Conservation (phyloP, 2,329 filamentous ascomycete species). For the Pyricularia sp. region DNA sequence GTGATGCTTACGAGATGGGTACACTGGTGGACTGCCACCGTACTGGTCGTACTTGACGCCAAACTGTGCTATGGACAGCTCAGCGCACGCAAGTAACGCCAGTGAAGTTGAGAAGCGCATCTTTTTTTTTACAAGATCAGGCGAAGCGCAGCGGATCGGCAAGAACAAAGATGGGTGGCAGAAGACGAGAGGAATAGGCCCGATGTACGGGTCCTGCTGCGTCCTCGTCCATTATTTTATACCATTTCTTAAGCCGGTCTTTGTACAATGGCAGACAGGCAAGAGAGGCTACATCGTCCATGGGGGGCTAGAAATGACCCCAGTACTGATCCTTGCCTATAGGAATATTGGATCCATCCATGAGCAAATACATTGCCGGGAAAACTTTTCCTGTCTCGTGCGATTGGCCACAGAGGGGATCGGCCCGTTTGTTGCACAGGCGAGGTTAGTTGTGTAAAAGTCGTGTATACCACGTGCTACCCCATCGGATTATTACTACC, state of each 20-base stretch:
- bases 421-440: neutral
- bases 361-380: neutral
- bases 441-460: neutral
- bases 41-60: constrained; percentile 2
- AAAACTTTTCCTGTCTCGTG: neutral
- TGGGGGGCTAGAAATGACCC: neutral
- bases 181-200: neutral
- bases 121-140: neutral
- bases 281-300: neutral
- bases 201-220: neutral
- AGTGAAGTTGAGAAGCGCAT: neutral
- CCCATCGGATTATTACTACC: neutral
- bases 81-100: neutral
- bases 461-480: neutral
- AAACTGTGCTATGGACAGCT: neutral
- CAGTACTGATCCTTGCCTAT: neutral
- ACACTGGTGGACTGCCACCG: neutral
- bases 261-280: neutral
- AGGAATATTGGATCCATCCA: neutral
- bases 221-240: neutral
- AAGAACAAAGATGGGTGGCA: neutral
- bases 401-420: neutral
- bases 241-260: neutral
- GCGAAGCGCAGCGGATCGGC: neutral
- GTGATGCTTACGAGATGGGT: neutral